phyloP scores from a whole-genome alignment of 2,329 filamentous ascomycete genomes.

The Penicillium occitanis region DNA sequence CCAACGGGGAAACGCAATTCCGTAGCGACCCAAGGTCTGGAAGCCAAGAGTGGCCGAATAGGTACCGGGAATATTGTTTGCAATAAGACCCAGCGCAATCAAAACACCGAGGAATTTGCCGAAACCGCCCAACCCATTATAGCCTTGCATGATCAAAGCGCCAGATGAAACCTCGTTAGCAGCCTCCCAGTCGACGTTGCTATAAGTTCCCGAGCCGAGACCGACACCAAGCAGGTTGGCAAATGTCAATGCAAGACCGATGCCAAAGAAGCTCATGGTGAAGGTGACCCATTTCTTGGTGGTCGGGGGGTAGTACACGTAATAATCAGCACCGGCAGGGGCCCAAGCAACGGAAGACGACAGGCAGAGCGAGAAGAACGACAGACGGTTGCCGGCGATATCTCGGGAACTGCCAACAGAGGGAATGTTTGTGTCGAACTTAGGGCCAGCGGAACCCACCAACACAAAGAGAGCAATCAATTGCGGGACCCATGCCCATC shows the following conservation, averaged over 20 bases:
- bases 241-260: slow-evolving; percentile 35
- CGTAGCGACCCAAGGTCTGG: slow-evolving; percentile 43
- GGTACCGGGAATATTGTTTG: slow-evolving; percentile 47
- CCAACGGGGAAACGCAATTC: slow-evolving; percentile 42
- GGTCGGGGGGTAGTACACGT: slow-evolving; percentile 44
- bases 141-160: slow-evolving; percentile 17
- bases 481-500: slow-evolving; percentile 46
- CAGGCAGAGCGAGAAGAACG: slow-evolving; percentile 40
- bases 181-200: slow-evolving; percentile 30
- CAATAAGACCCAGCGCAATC: slow-evolving; percentile 44
- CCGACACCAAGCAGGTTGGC: slow-evolving; percentile 44
- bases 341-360: slow-evolving; percentile 39
- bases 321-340: slow-evolving; percentile 43
- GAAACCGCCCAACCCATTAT: slow-evolving; percentile 37
- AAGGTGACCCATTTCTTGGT: slow-evolving; percentile 41
- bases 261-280: slow-evolving; percentile 39
- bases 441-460: slow-evolving; percentile 41
- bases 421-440: slow-evolving; percentile 36
- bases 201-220: slow-evolving; percentile 39
- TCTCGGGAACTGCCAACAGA: slow-evolving; percentile 30
- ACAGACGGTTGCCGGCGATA: slow-evolving; percentile 38
- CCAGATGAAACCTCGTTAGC: slow-evolving; percentile 38
- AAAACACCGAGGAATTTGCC: slow-evolving; percentile 47
- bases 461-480: slow-evolving; percentile 43
- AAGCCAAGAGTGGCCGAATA: slow-evolving; percentile 49